Evolutionary conservation across 495 filamentous ascomycete species (phyloP), one percentile per base, ranked within the genome.

Genomic region (Trichoderma gamsii): DNA sequence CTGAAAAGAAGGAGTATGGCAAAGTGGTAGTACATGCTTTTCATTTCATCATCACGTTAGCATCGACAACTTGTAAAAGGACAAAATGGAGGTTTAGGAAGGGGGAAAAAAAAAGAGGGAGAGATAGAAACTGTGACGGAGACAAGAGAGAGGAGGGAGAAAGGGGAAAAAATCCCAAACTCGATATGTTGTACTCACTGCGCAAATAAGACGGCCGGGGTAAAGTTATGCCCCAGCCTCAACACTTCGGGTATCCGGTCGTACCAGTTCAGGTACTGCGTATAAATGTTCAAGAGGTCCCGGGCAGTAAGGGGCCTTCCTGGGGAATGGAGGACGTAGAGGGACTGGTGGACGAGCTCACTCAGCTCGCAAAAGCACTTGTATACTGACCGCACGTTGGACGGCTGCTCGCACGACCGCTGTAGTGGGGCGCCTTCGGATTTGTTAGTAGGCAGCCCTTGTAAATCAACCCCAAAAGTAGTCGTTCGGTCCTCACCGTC

Each of bases 1-100:
- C 87, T 84, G 70, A 90, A 89, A 21, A 91, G 80, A 15, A 87
- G 79, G 2, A 89, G 77, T 63, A 89, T 82, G 32, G 85, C 82
- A 64, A 84, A 86, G 69, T 89, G 85, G 67, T 88, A 89, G 68
- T 88, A 86, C 81, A 89, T 88, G 73, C 87, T 89, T 65, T 41
- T 3, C 0, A 18, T 27, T 29, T 3, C 27, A 25, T 15, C n/a
- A 23, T 52, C 15, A 64, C 35, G 32, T 67, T 41, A 67, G 67
- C 67, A n/a, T 65, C 27, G 3, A 38, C 6, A 63, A 3, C 23
- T 38, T 9, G 4, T 3, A 5, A 38, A 38, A 38, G 8, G 35
- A 38, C 2, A 5, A 5, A 38, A 38, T 38, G 5, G 35, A 38
- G 5, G n/a, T n/a, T n/a, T n/a, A n/a, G n/a, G n/a, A n/a, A n/a